Evolutionary conservation across 371 early-diverging fungal genomes (phyloP), one percentile per base, ranked within the genome.

Genomic region (Racocetra persica): DNA sequence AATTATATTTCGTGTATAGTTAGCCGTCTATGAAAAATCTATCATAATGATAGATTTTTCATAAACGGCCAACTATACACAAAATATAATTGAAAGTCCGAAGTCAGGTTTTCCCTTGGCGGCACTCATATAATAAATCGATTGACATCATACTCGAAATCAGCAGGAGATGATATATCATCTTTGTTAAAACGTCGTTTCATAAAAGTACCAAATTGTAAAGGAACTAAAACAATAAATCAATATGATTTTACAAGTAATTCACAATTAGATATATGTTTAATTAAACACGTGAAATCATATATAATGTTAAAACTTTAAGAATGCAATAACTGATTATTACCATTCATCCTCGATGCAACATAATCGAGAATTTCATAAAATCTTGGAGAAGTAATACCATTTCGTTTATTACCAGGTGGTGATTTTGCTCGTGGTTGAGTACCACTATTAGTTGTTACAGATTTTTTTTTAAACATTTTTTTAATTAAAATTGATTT

Each of bases 101-200:
- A n/a, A n/a, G n/a, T n/a, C n/a, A n/a, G n/a, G n/a, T n/a, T n/a
- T n/a, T n/a, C n/a, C n/a, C n/a, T n/a, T n/a, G n/a, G n/a, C n/a
- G n/a, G 32, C 32, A 26, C 18, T 6, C n/a, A 51, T 72, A 26
- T 49, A 20, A 49, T 49, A 49, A n/a, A 49, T 1, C 0, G 26
- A 24, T 60, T 45, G 5, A 16, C 13, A 28, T 16, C 79, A 52
- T 69, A 79, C 79, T 86, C 84, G 82, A 86, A 86, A 72, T 85
- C 84, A 77, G 65, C 79, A n/a, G 86, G 86, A 41, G 82, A 82
- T 14, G 86, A 86, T 51, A 86, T 86, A 79, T 66, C 45, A 18
- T 79, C 79, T 55, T 79, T 79, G 13, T 38, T 79, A 70, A 22
- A 70, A 26, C 79, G 67, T 51, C 52, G 69, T 49, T 79, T 79